A percentile compares a stretch with the other conserved stretches of the same genome.
phyloP scores from a whole-genome alignment of 2,329 filamentous ascomycete species.

The Fusarium odoratissimum region DNA sequence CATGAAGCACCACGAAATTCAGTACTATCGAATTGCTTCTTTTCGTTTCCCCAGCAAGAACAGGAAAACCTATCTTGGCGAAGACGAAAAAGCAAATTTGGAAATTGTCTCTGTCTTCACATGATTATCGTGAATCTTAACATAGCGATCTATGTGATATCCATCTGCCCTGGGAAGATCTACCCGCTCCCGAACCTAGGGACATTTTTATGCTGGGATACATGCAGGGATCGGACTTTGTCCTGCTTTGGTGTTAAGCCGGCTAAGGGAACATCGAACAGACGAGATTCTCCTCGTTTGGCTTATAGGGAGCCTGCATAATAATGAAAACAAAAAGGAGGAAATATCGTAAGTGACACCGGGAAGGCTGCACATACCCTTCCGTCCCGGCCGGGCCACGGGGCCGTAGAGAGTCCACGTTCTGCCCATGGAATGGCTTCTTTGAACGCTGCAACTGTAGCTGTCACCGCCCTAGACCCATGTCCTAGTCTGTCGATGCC shows the following conservation, averaged over 20 bases:
- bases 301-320: constrained; percentile 5
- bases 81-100: neutral
- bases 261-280: constrained; percentile 2
- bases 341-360: neutral
- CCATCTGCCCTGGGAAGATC: constrained; percentile 30
- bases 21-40: constrained; percentile 17
- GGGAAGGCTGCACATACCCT: constrained; percentile 1
- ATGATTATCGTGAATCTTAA: constrained; percentile 9
- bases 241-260: constrained; percentile 6
- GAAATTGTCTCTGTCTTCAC: constrained; percentile 22
- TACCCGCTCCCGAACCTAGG: constrained; percentile 33
- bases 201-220: constrained; percentile 10
- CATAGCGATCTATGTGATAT: constrained; percentile 2
- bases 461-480: constrained; percentile 24
- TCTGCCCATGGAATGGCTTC: constrained; percentile 7
- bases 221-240: constrained; percentile 16
- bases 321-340: neutral
- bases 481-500: constrained; percentile 27
- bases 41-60: constrained; percentile 4
- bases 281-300: neutral
- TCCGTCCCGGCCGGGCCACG: constrained; percentile 16
- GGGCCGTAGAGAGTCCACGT: constrained; percentile 24
- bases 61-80: neutral
- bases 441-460: constrained; percentile 4
- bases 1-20: neutral